Evolutionary conservation across 2,329 filamentous ascomycete species (phyloP).

Genomic region (Neoscytalidium dimidiatum): DNA sequence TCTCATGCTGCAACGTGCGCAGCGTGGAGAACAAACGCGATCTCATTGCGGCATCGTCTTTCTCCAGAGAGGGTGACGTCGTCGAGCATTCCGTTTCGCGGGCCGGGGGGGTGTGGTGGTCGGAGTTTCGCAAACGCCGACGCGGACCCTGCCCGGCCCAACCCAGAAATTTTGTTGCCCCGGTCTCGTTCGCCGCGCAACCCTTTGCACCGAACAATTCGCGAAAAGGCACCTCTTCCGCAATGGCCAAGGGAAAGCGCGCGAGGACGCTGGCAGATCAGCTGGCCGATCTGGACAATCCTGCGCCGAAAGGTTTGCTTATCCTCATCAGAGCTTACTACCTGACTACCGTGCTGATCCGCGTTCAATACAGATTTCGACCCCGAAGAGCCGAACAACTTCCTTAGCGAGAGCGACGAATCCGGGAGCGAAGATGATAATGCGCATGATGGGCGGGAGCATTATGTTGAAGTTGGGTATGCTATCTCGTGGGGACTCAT

Average conservation of each 20-base stretch:
- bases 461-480: constrained; percentile 78
- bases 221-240: constrained; percentile 26
- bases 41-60: constrained; percentile 32
- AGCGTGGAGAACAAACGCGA: constrained; percentile 57
- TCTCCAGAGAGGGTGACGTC: constrained; percentile 15
- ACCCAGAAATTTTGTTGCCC: constrained; percentile 14
- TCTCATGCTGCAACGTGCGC: constrained; percentile 69
- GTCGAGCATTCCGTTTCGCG: not conserved
- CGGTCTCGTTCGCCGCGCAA: not conserved
- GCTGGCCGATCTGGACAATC: constrained; percentile 63
- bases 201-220: not conserved
- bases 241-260: constrained; percentile 41
- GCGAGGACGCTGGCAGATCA: constrained; percentile 55
- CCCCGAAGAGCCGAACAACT: constrained; percentile 68
- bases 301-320: constrained; percentile 36
- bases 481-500: not conserved
- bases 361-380: constrained; percentile 66
- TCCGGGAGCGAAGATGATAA: constrained; percentile 50
- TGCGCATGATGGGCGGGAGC: constrained; percentile 69
- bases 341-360: not conserved
- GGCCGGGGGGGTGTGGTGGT: not conserved
- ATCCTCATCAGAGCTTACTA: not conserved
- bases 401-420: constrained; percentile 57
- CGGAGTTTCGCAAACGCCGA: constrained; percentile 1
- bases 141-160: constrained; percentile 1